These are phyloP conservation scores for Botrytis porri DNA, from an alignment of 2,329 filamentous ascomycete species.

Conservation along the genomic window DNA sequence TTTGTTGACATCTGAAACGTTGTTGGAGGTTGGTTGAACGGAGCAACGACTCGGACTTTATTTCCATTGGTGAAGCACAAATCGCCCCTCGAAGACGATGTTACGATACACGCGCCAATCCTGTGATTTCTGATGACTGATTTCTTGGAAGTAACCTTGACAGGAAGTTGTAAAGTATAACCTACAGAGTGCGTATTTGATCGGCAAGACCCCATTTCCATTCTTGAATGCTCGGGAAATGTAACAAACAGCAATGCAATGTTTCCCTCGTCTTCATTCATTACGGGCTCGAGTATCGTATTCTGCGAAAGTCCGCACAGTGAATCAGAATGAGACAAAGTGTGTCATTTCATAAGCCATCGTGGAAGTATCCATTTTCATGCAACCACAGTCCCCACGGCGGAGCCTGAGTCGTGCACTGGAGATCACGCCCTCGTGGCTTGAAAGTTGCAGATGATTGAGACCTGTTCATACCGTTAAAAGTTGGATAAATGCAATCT, in stretches of 20 bases:
- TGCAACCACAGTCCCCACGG: constrained; percentile 5
- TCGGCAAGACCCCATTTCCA: not conserved
- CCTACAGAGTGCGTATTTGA: not conserved
- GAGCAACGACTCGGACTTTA: not conserved
- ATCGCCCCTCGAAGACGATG: not conserved
- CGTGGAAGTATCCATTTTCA: constrained; percentile 10
- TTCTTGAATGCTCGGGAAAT: not conserved
- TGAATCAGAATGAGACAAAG: not conserved
- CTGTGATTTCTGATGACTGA: not conserved
- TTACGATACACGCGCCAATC: not conserved
- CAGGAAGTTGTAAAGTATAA: not conserved
- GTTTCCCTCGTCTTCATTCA: not conserved
- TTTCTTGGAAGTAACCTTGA: constrained; percentile 1
- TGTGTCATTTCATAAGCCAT: not conserved
- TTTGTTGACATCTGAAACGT: constrained; percentile 6
- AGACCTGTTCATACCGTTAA: not conserved
- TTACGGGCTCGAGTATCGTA: not conserved
- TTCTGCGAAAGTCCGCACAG: not conserved
- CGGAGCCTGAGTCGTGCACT: constrained; percentile 2
- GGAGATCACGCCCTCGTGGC: constrained; percentile 9
- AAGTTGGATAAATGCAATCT: constrained; percentile 3
- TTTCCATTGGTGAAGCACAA: constrained; percentile 1
- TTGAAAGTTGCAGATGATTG: not conserved
- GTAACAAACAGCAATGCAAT: not conserved
- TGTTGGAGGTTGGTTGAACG: not conserved